Base-by-base conservation (phyloP, 192 early-diverging fungal species). In the Backusella morwellensis region DNA sequence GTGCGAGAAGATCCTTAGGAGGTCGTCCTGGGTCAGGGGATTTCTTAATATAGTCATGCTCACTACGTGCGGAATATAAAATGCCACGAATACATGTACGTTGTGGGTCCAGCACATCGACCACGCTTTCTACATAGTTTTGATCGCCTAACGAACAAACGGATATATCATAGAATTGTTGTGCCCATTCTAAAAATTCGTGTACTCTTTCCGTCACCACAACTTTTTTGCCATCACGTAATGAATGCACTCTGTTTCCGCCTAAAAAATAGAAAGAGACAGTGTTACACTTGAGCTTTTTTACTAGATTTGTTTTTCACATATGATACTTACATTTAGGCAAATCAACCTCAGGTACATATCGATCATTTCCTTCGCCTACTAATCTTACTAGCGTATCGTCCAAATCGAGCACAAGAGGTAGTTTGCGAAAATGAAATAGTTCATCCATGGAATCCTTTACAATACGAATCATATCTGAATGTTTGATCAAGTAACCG, bases 111-210 rank as follows among this genome's bases (percentile, higher is more conserved):
- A 95, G 81, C 11, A 91, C 88, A 47, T 76, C 72, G 3, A 88
- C 82, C 4, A 94, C 92, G 76, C 86, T 88, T 38, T 93, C 89
- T n/a, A 94, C 91, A 80, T 94, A 94, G 6, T 86, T 74, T 68
- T 93, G 92, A 66, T 94, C 93, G 2, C 87, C 93, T 8, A 94
- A 78, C 8, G 92, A 93, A 75, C 93, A 94, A 11, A 94, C 86
- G 11, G 88, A 90, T 26, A 94, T 93, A 50, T 94, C 93, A 82
- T 85, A 94, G 17, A 80, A 82, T 11, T 83, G 83, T 19, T 78
- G 80, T 19, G 92, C 92, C 92, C 92, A 93, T 50, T 92, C 90
- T 68, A 94, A 78, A 73, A 94, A 94, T 70, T 92, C 91, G 35
- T 91, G 85, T 7, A 92, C 90, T 36, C 86, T 82, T 50, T 92